Conservation (phyloP, 805 yeast species). For the Metschnikowia corniflorae region DNA sequence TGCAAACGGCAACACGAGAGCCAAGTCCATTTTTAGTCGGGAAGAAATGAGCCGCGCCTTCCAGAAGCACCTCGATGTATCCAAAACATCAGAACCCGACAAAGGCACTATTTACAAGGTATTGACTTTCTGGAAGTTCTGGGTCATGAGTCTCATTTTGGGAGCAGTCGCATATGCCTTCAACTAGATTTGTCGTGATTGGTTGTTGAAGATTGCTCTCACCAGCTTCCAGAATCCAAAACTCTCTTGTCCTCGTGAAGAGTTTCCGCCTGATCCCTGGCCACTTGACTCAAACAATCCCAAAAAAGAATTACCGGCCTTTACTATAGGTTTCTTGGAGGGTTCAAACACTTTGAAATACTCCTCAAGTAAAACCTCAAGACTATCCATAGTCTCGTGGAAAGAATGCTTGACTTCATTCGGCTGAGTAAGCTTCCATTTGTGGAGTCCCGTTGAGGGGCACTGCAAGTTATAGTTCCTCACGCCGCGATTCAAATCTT, state of each 20-base stretch:
- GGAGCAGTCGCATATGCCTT: neutral
- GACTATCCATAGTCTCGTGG: conserved; percentile 14
- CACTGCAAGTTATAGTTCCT: conserved; percentile 38
- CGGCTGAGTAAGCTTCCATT: conserved; percentile 30
- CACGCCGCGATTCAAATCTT: conserved; percentile 18
- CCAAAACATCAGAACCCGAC: conserved; percentile 1
- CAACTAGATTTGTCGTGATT: neutral
- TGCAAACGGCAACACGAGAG: conserved; percentile 36
- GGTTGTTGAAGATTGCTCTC: conserved; percentile 5
- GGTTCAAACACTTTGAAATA: neutral
- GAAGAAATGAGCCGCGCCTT: conserved; percentile 41
- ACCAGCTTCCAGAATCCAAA: conserved; percentile 13
- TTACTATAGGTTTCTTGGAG: neutral
- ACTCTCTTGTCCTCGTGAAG: too few species aligned
- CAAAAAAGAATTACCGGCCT: neutral
- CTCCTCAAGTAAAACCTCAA: conserved; percentile 2
- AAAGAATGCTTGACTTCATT: conserved; percentile 25
- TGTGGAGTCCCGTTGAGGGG: conserved; percentile 37
- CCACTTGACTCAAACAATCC: neutral
- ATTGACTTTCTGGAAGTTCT: conserved; percentile 12
- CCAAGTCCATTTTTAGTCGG: conserved; percentile 40
- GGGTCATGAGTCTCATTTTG: conserved; percentile 5
- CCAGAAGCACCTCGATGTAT: conserved; percentile 13
- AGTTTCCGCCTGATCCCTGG: neutral
- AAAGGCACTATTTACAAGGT: conserved; percentile 12